Evolutionary conservation across 176 grass and related monocot species (phyloP), one percentile per base, ranked within the genome.

Genomic region (Carex scoparia): DNA sequence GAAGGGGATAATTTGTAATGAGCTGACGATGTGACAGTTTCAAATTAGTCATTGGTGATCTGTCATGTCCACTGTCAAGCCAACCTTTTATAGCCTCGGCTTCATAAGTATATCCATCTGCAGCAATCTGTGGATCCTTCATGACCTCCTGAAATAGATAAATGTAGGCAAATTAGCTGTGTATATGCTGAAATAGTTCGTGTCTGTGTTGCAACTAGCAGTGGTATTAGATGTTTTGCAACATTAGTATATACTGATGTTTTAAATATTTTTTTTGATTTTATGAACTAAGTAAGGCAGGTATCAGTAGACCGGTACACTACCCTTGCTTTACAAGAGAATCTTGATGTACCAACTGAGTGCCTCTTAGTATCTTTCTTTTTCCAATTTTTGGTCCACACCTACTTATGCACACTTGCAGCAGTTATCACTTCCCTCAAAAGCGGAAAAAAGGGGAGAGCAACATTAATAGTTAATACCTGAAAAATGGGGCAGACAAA

Each of bases 91-190:
- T 84, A 70, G 85, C 89, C 62, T 94, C 85, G 49, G 83, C 87
- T 89, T 91, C 87, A 1, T 94, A 91, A 18, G 87, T 91, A 79
- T 86, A 91, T 8, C 89, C 92, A 91, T 91, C 87, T 44, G 83
- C 83, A 37, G 92, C 92, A 51, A 94, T 85, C 40, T 60, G 82
- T 61, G 92, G 89, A 88, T 94, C 84, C 57, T 55, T 89, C 92
- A 94, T 94, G 56, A 88, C 51, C 48, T 89, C 92, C 92, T 94
- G 87, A 89, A 80, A 67, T 84, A 54, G 51, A 48, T 19, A 12
- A 84, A 28, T 5, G 4, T 28, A 37, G 66, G 7, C 51, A 82
- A 46, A 23, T 69, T 62, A 83, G 10, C 19, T 82, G 31, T 31
- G 53, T 49, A 6, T 10, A 60, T 11, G 38, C 19, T 0, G 51